Evolutionary conservation across 2,329 filamentous ascomycete genomes (phyloP), one percentile per base, ranked within the genome.

Genomic region (Stachybotrys elegans): DNA sequence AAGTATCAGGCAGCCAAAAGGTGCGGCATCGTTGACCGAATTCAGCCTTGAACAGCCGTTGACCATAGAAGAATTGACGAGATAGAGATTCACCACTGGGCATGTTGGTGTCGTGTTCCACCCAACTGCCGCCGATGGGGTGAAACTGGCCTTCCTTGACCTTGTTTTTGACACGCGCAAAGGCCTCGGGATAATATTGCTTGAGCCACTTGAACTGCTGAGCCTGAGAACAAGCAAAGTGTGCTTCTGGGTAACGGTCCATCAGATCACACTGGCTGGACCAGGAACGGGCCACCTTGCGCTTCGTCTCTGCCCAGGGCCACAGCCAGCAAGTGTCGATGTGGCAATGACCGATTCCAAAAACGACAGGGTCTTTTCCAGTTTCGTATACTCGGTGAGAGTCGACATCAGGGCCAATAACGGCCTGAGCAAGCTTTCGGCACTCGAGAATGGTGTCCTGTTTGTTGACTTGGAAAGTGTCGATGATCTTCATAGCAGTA

Each of bases 141-240:
- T 96, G 88, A 65, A 98, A 98, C 48, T 80, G 85, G 19, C 91
- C 92, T 57, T 91, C 83, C 65, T 88, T 88, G 48, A 97, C 85
- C 75, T 95, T 95, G 44, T 78, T 72, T 71, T 94, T 95, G 52
- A 98, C 92, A 14, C 92, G 84, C 54, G 94, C 86, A 61, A 89
- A 97, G 2, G 89, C 86, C 32, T 83, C 83, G 1, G 93, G 92
- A 60, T 98, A 98, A 52, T 88, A 74, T 54, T 86, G 72, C 68
- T 97, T 90, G 22, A 97, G 76, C 93, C 93, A 98, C 66, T 96
- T 96, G 75, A 88, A 98, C 63, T 98, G 93, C 62, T 98, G 93
- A 16, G 92, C 93, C 61, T 95, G 90, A 1, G 91, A 96, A 59
- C 86, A 90, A 43, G 86, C 83, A 71, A 98, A 98, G 38, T 88